These are phyloP conservation scores for Calonectria pteridis DNA, from an alignment of 2,329 filamentous ascomycete species.

Conservation along the genomic window DNA sequence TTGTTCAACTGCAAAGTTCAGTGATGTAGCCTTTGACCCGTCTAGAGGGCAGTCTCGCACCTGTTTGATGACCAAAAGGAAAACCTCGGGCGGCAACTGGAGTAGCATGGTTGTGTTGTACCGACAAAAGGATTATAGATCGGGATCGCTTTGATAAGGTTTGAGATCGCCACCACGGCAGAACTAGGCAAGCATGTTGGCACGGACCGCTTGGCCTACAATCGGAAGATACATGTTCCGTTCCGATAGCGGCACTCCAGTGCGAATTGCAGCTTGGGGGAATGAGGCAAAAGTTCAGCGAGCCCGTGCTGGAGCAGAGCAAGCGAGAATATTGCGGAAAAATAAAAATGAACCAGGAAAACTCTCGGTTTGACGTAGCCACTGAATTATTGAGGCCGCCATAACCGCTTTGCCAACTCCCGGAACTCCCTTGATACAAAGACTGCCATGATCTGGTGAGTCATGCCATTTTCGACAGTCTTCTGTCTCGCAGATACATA, in stretches of 20 bases:
- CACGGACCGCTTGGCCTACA: too few species aligned
- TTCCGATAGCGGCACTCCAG: constrained; percentile 22
- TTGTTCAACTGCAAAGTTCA: too few species aligned
- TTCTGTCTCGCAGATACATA: constrained; percentile 43
- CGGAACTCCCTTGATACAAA: constrained; percentile 45
- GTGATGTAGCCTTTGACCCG: too few species aligned
- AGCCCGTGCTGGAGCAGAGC: constrained; percentile 42
- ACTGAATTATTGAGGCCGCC: constrained; percentile 39
- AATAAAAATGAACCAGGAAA: constrained; percentile 40
- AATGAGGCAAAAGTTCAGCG: constrained; percentile 36
- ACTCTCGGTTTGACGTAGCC: constrained; percentile 32
- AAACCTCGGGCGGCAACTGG: too few species aligned
- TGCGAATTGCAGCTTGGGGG: constrained; percentile 35
- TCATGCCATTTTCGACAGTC: constrained; percentile 41
- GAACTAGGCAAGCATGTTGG: too few species aligned
- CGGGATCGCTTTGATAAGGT: too few species aligned
- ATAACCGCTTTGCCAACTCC: constrained; percentile 44
- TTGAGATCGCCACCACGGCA: too few species aligned
- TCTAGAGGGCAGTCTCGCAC: too few species aligned
- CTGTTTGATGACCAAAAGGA: too few species aligned
- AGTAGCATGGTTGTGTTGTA: too few species aligned
- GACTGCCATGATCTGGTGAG: constrained; percentile 37
- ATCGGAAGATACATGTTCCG: too few species aligned
- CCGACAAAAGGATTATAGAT: too few species aligned
- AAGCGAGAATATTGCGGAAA: constrained; percentile 39